Evolutionary conservation across 768 basidiomycete species (phyloP).

Genomic region (Myochromella boudieri): DNA sequence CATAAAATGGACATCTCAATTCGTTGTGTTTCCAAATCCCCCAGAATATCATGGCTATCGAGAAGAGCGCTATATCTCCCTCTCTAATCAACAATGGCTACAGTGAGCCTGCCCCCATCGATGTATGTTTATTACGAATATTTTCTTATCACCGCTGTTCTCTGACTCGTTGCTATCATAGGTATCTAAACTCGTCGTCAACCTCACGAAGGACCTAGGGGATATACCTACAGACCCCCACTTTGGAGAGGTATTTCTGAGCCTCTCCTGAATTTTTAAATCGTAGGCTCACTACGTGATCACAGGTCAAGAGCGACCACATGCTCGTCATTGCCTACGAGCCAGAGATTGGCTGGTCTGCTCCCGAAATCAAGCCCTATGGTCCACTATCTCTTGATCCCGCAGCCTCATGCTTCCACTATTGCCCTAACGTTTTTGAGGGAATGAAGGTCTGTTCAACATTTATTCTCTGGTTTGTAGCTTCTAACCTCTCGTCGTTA

Average conservation of each 20-base stretch:
- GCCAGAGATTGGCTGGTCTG: conserved; percentile 64
- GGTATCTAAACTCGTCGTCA: conserved; percentile 57
- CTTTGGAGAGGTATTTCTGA: conserved; percentile 55
- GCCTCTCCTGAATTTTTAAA: neutral
- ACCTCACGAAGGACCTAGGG: conserved; percentile 46
- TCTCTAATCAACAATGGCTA: too few species aligned
- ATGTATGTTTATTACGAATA: conserved; percentile 13
- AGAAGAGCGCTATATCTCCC: too few species aligned
- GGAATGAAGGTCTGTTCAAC: conserved; percentile 63
- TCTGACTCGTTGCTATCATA: conserved; percentile 22
- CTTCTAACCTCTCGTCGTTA: conserved; percentile 21
- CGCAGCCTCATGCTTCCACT: conserved; percentile 78
- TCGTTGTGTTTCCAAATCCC: too few species aligned
- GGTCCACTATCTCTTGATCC: conserved; percentile 70
- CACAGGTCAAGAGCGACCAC: conserved; percentile 69
- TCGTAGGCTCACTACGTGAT: neutral
- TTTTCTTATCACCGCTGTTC: neutral
- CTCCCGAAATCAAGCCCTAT: conserved; percentile 75
- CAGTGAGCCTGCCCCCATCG: conserved; percentile 14
- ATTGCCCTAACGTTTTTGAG: conserved; percentile 84
- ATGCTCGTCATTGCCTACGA: conserved; percentile 73
- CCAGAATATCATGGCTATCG: too few species aligned
- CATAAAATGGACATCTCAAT: conserved; percentile 4
- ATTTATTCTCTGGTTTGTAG: neutral
- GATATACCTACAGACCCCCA: conserved; percentile 48